These are phyloP conservation scores for Fraxinus ornus DNA, from an alignment of 305 asterid species.

Conservation along the genomic window DNA sequence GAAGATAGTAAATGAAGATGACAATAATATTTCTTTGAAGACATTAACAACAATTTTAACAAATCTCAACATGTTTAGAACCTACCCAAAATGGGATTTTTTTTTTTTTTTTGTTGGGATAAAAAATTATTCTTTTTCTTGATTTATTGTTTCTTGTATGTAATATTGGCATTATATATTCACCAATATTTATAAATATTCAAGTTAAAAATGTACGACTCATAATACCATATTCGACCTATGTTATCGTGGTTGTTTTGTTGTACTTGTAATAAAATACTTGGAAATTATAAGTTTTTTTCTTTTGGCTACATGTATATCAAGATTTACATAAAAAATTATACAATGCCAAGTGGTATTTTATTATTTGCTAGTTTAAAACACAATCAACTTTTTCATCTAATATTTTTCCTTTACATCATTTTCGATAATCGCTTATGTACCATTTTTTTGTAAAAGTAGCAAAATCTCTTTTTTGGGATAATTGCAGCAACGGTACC, in stretches of 20 bases:
- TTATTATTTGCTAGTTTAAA: no score
- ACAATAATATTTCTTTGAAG: neutral
- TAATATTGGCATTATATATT: neutral
- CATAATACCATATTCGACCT: neutral
- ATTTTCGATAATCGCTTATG: no score
- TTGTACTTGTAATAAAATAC: neutral
- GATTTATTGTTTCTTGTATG: neutral
- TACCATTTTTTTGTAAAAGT: no score
- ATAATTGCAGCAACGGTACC: no score
- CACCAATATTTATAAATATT: neutral
- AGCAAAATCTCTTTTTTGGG: no score
- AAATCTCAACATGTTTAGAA: neutral
- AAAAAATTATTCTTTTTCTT: slow-evolving; percentile 10
- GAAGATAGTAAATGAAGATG: slow-evolving; percentile 18
- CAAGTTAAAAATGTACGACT: neutral
- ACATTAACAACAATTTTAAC: slow-evolving; percentile 1
- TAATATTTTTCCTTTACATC: no score
- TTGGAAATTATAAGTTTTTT: neutral
- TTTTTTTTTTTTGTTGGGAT: neutral
- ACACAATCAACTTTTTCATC: no score
- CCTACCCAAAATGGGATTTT: neutral
- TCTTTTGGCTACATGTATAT: no score
- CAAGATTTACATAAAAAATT: no score
- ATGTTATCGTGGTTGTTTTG: neutral
- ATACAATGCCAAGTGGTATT: no score